These are phyloP conservation scores for Heliamphora pulchella DNA, from an alignment of 179 eudicot species.

Conservation along the genomic window DNA sequence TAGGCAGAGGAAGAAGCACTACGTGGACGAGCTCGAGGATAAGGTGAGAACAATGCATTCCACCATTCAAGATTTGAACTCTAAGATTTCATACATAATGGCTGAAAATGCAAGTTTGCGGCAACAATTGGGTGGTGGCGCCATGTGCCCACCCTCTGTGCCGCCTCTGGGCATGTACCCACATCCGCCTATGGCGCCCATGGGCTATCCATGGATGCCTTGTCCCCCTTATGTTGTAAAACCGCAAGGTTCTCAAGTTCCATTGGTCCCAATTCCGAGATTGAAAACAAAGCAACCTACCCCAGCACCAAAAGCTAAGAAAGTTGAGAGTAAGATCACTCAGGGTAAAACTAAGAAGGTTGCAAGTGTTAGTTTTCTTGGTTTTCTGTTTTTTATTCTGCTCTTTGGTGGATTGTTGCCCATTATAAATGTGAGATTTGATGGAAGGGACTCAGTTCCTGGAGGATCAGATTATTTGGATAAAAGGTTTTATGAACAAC, in stretches of 20 bases:
- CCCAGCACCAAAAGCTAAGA: slow-evolving; percentile 45
- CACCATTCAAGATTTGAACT: slow-evolving; percentile 70
- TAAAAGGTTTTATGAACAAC: slow-evolving; percentile 26
- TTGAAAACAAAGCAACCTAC: slow-evolving; percentile 57
- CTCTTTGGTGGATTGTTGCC: slow-evolving; percentile 82
- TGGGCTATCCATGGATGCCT: slow-evolving; percentile 82
- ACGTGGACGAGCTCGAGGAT: slow-evolving; percentile 87
- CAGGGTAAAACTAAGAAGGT: slow-evolving; percentile 77
- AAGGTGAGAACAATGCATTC: slow-evolving; percentile 75
- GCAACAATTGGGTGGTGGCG: slow-evolving; percentile 51
- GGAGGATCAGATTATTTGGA: slow-evolving; percentile 23
- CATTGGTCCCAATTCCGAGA: slow-evolving; percentile 80
- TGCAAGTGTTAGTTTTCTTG: slow-evolving; percentile 80
- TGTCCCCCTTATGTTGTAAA: slow-evolving; percentile 64
- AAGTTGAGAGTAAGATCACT: slow-evolving; percentile 46
- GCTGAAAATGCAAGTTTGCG: slow-evolving; percentile 67
- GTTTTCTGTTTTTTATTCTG: slow-evolving; percentile 63
- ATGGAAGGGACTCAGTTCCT: slow-evolving; percentile 25
- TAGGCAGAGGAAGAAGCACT: slow-evolving; percentile 86
- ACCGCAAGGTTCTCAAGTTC: slow-evolving; percentile 74
- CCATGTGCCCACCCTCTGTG: slow-evolving; percentile 28
- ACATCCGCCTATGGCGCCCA: slow-evolving; percentile 40
- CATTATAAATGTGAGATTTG: slow-evolving; percentile 54
- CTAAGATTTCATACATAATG: slow-evolving; percentile 54
- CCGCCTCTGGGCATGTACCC: slow-evolving; percentile 61